Evolutionary conservation across 306 rosid genomes (phyloP).

Genomic region (Quercus engelmannii): DNA sequence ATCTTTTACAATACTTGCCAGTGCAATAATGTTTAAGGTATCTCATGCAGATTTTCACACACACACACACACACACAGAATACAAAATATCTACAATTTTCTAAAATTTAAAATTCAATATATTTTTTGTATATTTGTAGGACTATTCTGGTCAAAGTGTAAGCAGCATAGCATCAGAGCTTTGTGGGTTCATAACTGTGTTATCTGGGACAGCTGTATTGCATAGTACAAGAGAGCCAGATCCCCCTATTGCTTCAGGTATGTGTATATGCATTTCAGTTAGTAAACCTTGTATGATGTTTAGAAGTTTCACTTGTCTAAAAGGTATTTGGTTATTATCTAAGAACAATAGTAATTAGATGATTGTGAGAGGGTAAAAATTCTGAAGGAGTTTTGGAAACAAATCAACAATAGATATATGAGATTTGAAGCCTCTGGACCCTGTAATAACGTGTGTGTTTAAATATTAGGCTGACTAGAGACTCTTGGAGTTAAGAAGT

Average conservation of each 20-base stretch:
- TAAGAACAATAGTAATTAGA: background rate
- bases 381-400: too few species aligned
- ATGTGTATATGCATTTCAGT: slow-evolving; percentile 18
- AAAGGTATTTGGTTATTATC: slow-evolving; percentile 3
- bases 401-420: too few species aligned
- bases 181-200: slow-evolving; percentile 82
- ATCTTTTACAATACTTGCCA: slow-evolving; percentile 80
- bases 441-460: too few species aligned
- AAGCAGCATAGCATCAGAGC: slow-evolving; percentile 73
- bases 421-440: too few species aligned
- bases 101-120: slow-evolving; percentile 12
- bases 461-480: too few species aligned
- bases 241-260: slow-evolving; percentile 63
- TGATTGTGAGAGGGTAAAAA: too few species aligned
- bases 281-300: slow-evolving; percentile 11
- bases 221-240: slow-evolving; percentile 72
- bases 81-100: slow-evolving; percentile 13
- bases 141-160: slow-evolving; percentile 91
- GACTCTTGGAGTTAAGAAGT: too few species aligned
- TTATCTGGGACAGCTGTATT: slow-evolving; percentile 82
- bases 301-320: slow-evolving; percentile 1
- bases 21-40: slow-evolving; percentile 94
- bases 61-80: background rate
- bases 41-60: slow-evolving; percentile 10
- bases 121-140: slow-evolving; percentile 41